phyloP scores from a whole-genome alignment of 106 monocot genomes.

The Hemerocallis citrina region DNA sequence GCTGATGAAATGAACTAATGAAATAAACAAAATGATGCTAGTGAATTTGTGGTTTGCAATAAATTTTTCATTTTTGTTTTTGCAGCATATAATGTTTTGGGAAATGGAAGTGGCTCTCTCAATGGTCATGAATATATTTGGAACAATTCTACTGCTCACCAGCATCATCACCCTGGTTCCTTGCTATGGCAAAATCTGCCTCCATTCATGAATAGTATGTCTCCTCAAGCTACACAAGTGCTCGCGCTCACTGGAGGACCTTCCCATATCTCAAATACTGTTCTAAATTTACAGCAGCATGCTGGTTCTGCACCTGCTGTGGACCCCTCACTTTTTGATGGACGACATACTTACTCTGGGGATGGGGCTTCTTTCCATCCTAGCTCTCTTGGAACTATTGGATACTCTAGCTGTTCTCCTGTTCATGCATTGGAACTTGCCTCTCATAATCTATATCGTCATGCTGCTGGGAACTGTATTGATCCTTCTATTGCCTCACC shows the following conservation, averaged over 20 bases:
- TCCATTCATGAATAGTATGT: slow-evolving; percentile 31
- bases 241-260: slow-evolving; percentile 55
- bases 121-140: slow-evolving; percentile 56
- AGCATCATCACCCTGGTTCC: slow-evolving; percentile 19
- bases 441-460: slow-evolving; percentile 43
- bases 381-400: slow-evolving; percentile 51
- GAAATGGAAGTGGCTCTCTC: slow-evolving; percentile 48
- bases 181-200: slow-evolving; percentile 51
- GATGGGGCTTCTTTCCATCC: slow-evolving; percentile 41
- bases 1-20: background rate
- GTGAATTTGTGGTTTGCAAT: background rate
- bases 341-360: slow-evolving; percentile 20
- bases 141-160: slow-evolving; percentile 47
- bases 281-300: slow-evolving; percentile 36
- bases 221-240: slow-evolving; percentile 25
- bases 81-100: slow-evolving; percentile 4
- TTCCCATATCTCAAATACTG: slow-evolving; percentile 40
- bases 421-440: slow-evolving; percentile 38
- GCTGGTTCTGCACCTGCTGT: slow-evolving; percentile 74
- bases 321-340: slow-evolving; percentile 54
- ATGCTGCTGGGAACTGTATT: slow-evolving; percentile 26
- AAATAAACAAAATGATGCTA: background rate
- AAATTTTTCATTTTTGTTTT: background rate
- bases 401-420: slow-evolving; percentile 38
- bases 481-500: slow-evolving; percentile 38